Conservation (phyloP, 2,329 filamentous ascomycete species). For the Penicillium sp. region DNA sequence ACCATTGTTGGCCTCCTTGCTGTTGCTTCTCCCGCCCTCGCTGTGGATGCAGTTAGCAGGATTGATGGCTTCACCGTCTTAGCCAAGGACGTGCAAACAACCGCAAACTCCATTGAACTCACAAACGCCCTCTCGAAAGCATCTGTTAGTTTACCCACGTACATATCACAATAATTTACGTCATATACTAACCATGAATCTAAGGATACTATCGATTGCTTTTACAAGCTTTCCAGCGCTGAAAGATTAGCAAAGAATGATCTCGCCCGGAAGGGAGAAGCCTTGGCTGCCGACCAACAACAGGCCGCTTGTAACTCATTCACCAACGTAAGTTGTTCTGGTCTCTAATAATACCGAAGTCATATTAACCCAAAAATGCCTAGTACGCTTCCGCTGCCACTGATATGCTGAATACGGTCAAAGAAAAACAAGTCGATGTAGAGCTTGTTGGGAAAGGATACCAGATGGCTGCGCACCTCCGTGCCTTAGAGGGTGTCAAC, state of each 20-base stretch:
- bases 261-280: not conserved
- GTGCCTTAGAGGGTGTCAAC: not conserved
- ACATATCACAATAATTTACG: constrained; percentile 1
- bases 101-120: constrained; percentile 2
- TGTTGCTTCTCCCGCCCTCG: constrained; percentile 1
- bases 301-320: constrained; percentile 2
- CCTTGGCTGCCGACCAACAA: constrained; percentile 1
- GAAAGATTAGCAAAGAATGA: not conserved
- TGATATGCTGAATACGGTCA: constrained; percentile 4
- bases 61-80: constrained; percentile 2
- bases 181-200: constrained; percentile 3
- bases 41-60: constrained; percentile 1
- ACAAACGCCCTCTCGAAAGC: constrained; percentile 1
- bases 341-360: not conserved
- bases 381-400: constrained; percentile 2
- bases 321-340: constrained; percentile 3
- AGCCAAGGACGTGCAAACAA: constrained; percentile 2
- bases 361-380: not conserved
- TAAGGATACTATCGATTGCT: constrained; percentile 4
- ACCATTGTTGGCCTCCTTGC: constrained; percentile 3
- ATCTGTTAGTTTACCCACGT: constrained; percentile 2
- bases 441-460: constrained; percentile 1
- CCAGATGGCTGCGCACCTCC: constrained; percentile 2
- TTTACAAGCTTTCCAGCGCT: not conserved
- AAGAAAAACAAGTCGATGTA: constrained; percentile 3